These are phyloP conservation scores for Thermoascus crustaceus DNA, from an alignment of 2,329 filamentous ascomycete genomes.

Conservation along the genomic window DNA sequence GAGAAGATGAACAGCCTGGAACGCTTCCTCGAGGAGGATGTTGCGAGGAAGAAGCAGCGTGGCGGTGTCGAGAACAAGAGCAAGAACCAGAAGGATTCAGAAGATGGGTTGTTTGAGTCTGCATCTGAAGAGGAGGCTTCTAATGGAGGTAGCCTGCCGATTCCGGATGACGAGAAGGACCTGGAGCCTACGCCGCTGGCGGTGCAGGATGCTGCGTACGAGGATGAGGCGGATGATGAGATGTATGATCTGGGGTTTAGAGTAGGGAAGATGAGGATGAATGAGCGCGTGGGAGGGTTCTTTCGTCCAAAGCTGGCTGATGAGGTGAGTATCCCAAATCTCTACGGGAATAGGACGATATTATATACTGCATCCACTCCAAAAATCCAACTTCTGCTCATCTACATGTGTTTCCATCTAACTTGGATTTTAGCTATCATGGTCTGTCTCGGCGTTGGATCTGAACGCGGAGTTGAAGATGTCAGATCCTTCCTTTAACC, in stretches of 20 bases:
- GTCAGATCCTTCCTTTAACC: constrained; percentile 47
- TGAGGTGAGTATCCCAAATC: constrained; percentile 44
- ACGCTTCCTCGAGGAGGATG: constrained; percentile 59
- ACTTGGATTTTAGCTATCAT: too few relatives aligned
- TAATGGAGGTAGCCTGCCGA: constrained; percentile 19
- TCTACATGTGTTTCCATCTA: too few relatives aligned
- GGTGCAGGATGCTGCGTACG: constrained; percentile 59
- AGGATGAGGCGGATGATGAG: constrained; percentile 57
- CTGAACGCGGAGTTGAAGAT: too few relatives aligned
- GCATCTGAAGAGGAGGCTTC: constrained; percentile 44
- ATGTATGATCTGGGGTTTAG: constrained; percentile 64
- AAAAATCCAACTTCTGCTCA: too few relatives aligned
- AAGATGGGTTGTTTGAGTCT: constrained; percentile 35
- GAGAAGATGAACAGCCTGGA: constrained; percentile 68
- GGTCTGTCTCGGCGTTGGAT: too few relatives aligned
- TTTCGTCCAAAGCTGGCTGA: constrained; percentile 62
- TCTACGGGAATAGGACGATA: not conserved
- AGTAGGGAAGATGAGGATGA: constrained; percentile 64
- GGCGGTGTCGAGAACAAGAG: constrained; percentile 3
- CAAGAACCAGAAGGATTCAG: constrained; percentile 27
- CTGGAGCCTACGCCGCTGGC: constrained; percentile 57
- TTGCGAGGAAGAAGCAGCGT: constrained; percentile 45
- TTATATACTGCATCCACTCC: not conserved
- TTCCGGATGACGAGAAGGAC: constrained; percentile 46
- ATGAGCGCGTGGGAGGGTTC: constrained; percentile 65